Base-by-base conservation (phyloP, 1,284 basidiomycete genomes). In the Ceratobasidium sp. region DNA sequence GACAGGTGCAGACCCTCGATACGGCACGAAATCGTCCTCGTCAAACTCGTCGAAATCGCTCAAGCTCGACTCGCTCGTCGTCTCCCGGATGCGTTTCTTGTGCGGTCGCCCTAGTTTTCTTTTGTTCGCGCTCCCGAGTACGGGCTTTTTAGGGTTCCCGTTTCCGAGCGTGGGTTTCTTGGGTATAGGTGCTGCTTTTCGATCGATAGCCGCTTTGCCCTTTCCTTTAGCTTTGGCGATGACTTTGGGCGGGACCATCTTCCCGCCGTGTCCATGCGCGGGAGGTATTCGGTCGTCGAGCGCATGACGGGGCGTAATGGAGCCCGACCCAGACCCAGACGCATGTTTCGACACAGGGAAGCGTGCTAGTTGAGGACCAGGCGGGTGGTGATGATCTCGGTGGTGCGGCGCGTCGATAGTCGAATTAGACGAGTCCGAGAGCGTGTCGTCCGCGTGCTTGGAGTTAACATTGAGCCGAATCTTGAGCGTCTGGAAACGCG, bases 261-360 rank as follows among this genome's bases (percentile, higher is more conserved):
- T 67, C 49, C 32, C 16, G 11, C 49, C 11, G 21, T 23, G 49
- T 9, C 23, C 26, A 43, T 52, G 28, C n/a, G 47, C 6, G 41
- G 63, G 63, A 5, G 63, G 35, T 67, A 67, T 67, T 67, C 63
- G 63, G 63, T 67, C 63, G 32, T 67, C 63, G 63, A 67, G 63
- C 21, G 63, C 49, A 35, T 67, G 47, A 23, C 63, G 47, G 6
- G 63, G 63, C 4, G 63, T 67, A 38, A 38, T 50, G 21, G 63
- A 23, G 16, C 63, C 63, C 18, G 63, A 67, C 7, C 32, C 32
- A 43, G 41, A 13, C 26, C 49, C 49, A 67, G 30, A 21, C 1
- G 50, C 35, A 54, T 54, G 63, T 54, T 67, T 67, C 23, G 50
- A 49, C 13, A 67, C 35, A 28, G 30, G 26, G 28, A 67, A 67